Percentiles rank a stretch among this genome's conserved stretches.
phyloP scores from a whole-genome alignment of 2,329 filamentous ascomycete species.

The Bipolaris cookei region DNA sequence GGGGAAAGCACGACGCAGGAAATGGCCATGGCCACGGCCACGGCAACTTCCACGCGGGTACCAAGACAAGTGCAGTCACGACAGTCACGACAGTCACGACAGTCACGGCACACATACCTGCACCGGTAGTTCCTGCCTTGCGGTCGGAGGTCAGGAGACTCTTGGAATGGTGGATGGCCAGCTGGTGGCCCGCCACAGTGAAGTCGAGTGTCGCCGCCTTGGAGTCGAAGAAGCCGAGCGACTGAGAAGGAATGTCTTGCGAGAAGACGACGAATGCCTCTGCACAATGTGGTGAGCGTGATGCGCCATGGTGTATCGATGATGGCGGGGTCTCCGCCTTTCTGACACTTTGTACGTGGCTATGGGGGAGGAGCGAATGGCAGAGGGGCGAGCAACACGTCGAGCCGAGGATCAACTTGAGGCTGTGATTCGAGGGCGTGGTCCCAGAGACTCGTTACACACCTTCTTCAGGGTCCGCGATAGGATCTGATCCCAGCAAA shows the following conservation, averaged over 20 bases:
- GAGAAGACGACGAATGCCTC: conserved; percentile 91
- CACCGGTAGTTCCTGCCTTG: conserved; percentile 74
- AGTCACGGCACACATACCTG: conserved; percentile 60
- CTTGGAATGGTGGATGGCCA: conserved; percentile 82
- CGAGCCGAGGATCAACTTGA: conserved; percentile 22
- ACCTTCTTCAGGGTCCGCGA: conserved; percentile 68
- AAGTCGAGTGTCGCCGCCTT: conserved; percentile 70
- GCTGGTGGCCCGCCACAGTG: conserved; percentile 71
- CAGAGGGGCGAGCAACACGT: conserved; percentile 19
- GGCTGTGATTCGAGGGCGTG: conserved; percentile 20
- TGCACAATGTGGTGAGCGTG: conserved; percentile 49
- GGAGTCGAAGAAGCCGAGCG: conserved; percentile 80
- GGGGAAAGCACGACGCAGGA: conserved; percentile 10
- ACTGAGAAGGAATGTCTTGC: conserved; percentile 69
- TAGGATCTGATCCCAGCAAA: conserved; percentile 54
- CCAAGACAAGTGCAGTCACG: too few relatives aligned
- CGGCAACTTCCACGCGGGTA: not conserved
- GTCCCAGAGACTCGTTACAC: conserved; percentile 16
- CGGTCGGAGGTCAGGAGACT: conserved; percentile 78
- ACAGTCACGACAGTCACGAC: too few relatives aligned
- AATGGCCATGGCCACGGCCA: conserved; percentile 27
- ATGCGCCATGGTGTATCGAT: not conserved
- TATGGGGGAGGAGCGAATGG: conserved; percentile 25
- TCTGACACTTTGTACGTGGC: not conserved
- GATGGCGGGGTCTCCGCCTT: not conserved